Evolutionary conservation across 2,329 filamentous ascomycete species (phyloP).

Genomic region (Aspergillus arachidicola): DNA sequence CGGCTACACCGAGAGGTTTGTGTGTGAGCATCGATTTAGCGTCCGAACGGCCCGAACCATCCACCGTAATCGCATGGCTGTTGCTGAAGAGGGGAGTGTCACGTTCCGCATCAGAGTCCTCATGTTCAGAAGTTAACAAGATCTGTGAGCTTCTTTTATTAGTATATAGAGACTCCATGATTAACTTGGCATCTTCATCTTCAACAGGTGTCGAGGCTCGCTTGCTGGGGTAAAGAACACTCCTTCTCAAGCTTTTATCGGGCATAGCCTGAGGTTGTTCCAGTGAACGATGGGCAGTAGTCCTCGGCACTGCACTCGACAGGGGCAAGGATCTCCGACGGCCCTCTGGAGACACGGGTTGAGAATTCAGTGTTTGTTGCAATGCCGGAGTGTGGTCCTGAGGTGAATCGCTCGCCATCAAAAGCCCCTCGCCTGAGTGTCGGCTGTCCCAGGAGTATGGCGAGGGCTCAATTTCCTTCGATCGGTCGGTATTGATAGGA

Average conservation of each 20-base stretch:
- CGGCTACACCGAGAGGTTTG: conserved; percentile 14
- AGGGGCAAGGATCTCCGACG: conserved; percentile 25
- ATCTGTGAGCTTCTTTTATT: conserved; percentile 29
- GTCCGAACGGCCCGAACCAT: conserved; percentile 13
- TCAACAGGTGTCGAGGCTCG: conserved; percentile 33
- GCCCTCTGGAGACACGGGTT: conserved; percentile 17
- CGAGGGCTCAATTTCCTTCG: conserved; percentile 49
- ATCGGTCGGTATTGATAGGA: conserved; percentile 50
- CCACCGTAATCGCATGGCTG: conserved; percentile 12
- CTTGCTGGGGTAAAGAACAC: conserved; percentile 30
- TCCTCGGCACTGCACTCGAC: conserved; percentile 25
- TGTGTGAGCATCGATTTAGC: conserved; percentile 19
- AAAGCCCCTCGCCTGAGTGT: conserved; percentile 53
- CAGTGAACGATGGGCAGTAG: conserved; percentile 36
- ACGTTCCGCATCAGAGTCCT: conserved; percentile 26
- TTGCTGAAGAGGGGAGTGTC: conserved; percentile 32
- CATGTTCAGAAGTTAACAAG: conserved; percentile 20
- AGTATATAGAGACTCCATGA: conserved; percentile 37
- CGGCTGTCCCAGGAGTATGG: conserved; percentile 57
- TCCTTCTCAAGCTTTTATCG: conserved; percentile 35
- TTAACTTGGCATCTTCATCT: conserved; percentile 44
- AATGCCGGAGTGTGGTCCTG: conserved; percentile 14
- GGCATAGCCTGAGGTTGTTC: conserved; percentile 26
- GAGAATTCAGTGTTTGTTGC: conserved; percentile 18
- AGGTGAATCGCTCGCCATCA: conserved; percentile 38